Evolutionary conservation across 192 early-diverging fungal genomes (phyloP).

Genomic region (Phlyctochytrium bullatum): DNA sequence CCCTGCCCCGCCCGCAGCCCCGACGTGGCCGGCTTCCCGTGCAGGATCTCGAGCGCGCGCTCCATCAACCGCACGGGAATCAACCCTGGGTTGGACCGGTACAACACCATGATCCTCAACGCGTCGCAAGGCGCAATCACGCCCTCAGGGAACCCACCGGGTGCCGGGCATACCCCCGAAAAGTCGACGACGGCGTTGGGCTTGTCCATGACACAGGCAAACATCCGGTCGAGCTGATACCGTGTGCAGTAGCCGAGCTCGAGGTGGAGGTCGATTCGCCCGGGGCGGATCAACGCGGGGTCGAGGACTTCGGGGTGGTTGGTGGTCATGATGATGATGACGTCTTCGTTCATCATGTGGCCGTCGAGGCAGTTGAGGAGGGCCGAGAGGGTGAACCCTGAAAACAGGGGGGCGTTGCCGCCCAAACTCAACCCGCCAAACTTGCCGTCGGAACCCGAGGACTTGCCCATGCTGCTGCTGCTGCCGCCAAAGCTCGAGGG

Average conservation of each 20-base stretch:
- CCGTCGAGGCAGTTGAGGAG: slow-evolving; percentile 61
- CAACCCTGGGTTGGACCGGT: slow-evolving; percentile 34
- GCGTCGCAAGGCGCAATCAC: slow-evolving; percentile 63
- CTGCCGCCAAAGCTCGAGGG: not conserved
- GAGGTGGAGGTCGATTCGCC: slow-evolving; percentile 64
- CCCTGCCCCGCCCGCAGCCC: slow-evolving; percentile 25
- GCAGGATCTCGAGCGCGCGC: slow-evolving; percentile 18
- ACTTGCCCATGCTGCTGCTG: slow-evolving; percentile 5
- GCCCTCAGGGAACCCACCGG: slow-evolving; percentile 40
- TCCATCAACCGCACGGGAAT: slow-evolving; percentile 32
- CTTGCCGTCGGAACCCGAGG: slow-evolving; percentile 11
- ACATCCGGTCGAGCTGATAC: slow-evolving; percentile 60
- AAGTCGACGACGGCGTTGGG: slow-evolving; percentile 25
- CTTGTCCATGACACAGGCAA: slow-evolving; percentile 41
- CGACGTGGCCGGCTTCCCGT: slow-evolving; percentile 20
- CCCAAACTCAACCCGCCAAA: slow-evolving; percentile 27
- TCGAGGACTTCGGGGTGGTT: slow-evolving; percentile 63
- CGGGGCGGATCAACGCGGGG: slow-evolving; percentile 61
- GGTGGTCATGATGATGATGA: slow-evolving; percentile 65
- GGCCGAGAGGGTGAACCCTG: slow-evolving; percentile 41
- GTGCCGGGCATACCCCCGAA: not conserved
- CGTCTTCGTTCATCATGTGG: slow-evolving; percentile 52
- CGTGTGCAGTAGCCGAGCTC: slow-evolving; percentile 58
- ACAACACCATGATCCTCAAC: slow-evolving; percentile 59
- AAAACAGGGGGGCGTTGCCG: slow-evolving; percentile 18